Evolutionary conservation across 192 early-diverging fungal genomes (phyloP).

Genomic region (Coemansia sp.): DNA sequence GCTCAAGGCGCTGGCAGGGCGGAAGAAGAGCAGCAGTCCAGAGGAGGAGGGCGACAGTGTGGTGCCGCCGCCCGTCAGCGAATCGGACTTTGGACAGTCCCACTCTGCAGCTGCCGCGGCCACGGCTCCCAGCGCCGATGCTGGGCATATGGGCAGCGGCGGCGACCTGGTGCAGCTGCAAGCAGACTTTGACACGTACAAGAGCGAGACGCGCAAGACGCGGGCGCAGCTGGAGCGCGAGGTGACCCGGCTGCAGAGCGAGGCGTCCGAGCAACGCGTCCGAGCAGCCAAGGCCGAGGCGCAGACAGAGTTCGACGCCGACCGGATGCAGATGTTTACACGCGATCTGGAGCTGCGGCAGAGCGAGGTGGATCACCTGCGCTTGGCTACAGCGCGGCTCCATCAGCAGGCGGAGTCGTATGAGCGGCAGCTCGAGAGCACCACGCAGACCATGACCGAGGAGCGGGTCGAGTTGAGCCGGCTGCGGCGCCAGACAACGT

Average conservation of each 20-base stretch:
- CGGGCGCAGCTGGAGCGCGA: conserved; percentile 52
- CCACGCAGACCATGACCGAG: conserved; percentile 45
- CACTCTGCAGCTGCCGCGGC: neutral
- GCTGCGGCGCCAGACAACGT: conserved; percentile 43
- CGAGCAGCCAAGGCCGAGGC: conserved; percentile 58
- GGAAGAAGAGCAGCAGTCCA: conserved; percentile 7
- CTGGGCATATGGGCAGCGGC: neutral
- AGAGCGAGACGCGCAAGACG: conserved; percentile 57
- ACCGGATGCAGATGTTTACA: conserved; percentile 59
- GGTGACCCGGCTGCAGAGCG: conserved; percentile 45
- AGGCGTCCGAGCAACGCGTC: conserved; percentile 58
- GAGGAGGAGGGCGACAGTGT: neutral
- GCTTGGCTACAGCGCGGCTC: conserved; percentile 51
- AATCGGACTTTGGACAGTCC: neutral
- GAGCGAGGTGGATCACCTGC: conserved; percentile 59
- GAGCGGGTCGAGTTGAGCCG: conserved; percentile 51
- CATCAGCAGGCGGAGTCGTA: conserved; percentile 49
- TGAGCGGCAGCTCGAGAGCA: conserved; percentile 57
- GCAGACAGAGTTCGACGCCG: conserved; percentile 51
- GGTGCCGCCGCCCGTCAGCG: conserved; percentile 7
- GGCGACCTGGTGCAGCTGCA: conserved; percentile 49
- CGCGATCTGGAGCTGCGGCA: conserved; percentile 51
- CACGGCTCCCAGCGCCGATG: neutral
- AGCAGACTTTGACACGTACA: conserved; percentile 60
- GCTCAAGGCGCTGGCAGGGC: conserved; percentile 36